Evolutionary conservation across 2,329 filamentous ascomycete genomes (phyloP), one percentile per base, ranked within the genome.

Genomic region (Gnomoniopsis sp.): DNA sequence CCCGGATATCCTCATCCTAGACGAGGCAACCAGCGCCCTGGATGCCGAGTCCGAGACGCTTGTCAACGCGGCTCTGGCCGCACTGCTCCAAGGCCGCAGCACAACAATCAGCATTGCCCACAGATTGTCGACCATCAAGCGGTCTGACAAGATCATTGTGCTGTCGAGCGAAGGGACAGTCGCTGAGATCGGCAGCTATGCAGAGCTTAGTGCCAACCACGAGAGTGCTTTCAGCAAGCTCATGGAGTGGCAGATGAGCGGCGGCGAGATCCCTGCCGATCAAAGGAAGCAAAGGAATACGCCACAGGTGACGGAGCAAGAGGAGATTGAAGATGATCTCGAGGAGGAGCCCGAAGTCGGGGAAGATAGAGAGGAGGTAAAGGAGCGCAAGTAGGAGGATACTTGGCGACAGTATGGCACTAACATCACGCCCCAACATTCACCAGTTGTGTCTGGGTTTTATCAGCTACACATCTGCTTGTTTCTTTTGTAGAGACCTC

Each of bases 191-290:
- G 95, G 95, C 58, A 89, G 88, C 59, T 99, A 96, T 71, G 76
- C 81, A 23, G 84, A 91, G 63, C 82, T 99, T 22, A 89, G 88
- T 54, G 79, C 83, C 6, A 85, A 91, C 60, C 82, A 84, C 17
- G 78, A 88, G 11, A 96, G 93, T 54, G 91, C 93, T 2, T 99
- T 99, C 70, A 93, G 88, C 67, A 95, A 89, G 75, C 79, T 99
- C 55, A 99, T 99, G 95, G 93, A 98, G 74, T 98, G 93, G 93
- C 95, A 99, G 76, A 90, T 98, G 85, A 95, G 84, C 67, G 93
- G 93, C 14, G 89, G 89, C 10, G 91, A 96, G 57, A 30, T 49
- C 3, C 46, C 47, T 33, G 46, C 23, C 7, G 46, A 36, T 7
- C 46, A 49, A 26, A 43, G 52, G 14, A 41, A 52, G n/a, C 34